Percentiles rank a stretch among this genome's conserved stretches.
Evolutionary conservation across 1,139 yeast species (phyloP).

Genomic region (Magnusiomyces paraingens): DNA sequence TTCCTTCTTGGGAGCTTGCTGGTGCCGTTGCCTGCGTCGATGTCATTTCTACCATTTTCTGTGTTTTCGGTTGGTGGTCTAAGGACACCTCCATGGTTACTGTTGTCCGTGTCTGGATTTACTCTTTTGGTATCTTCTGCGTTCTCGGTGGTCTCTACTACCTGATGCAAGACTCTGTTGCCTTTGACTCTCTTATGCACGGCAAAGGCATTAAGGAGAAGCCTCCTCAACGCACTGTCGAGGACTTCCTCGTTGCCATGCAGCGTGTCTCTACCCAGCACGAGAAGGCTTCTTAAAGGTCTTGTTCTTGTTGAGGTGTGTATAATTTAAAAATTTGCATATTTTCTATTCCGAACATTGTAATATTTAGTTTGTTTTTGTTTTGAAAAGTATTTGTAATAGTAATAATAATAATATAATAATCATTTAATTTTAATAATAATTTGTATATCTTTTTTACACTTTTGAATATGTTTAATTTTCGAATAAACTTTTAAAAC

Average conservation of each 20-base stretch:
- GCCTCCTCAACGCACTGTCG: slow-evolving; percentile 71
- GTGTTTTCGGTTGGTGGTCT: slow-evolving; percentile 67
- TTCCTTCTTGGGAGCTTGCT: slow-evolving; percentile 68
- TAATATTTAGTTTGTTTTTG: slow-evolving; percentile 1
- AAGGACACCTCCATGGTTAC: slow-evolving; percentile 64
- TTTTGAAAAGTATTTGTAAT: slow-evolving; percentile 1
- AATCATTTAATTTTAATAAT: not conserved
- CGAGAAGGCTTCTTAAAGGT: slow-evolving; percentile 48
- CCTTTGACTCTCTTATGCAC: slow-evolving; percentile 90
- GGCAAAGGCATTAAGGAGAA: slow-evolving; percentile 69
- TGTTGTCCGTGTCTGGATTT: slow-evolving; percentile 60
- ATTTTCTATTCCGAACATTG: not conserved
- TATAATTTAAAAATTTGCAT: not conserved
- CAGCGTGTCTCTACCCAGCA: slow-evolving; percentile 98
- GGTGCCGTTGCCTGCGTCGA: slow-evolving; percentile 66
- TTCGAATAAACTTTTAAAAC: not conserved
- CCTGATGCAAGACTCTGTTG: slow-evolving; percentile 71
- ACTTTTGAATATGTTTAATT: no score
- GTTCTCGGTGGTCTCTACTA: slow-evolving; percentile 65
- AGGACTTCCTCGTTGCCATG: slow-evolving; percentile 95
- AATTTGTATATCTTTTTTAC: no score
- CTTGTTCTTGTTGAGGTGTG: not conserved
- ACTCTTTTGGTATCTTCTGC: slow-evolving; percentile 67
- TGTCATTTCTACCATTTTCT: slow-evolving; percentile 63
- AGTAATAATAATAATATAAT: not conserved